phyloP scores from a whole-genome alignment of 768 basidiomycete genomes.

The Lactifluus volemus region DNA sequence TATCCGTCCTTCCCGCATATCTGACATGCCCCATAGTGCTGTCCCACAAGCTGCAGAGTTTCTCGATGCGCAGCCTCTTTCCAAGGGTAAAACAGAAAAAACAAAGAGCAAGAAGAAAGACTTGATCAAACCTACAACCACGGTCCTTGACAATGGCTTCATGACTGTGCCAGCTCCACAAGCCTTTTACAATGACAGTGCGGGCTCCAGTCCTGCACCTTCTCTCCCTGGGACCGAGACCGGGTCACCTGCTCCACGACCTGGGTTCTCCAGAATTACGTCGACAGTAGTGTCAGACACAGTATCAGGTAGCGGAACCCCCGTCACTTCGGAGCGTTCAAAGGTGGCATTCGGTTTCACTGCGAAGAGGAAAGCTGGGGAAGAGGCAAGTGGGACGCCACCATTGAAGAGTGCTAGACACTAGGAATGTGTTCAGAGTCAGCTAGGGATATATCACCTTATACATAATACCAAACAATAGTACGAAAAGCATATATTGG shows the following conservation, averaged over 20 bases:
- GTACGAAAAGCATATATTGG: neutral
- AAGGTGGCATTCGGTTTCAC: conserved; percentile 75
- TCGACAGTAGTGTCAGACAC: conserved; percentile 43
- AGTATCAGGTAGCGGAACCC: conserved; percentile 38
- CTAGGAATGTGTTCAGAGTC: neutral
- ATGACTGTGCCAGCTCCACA: conserved; percentile 61
- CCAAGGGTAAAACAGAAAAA: conserved; percentile 80
- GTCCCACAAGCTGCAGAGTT: conserved; percentile 82
- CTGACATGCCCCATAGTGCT: conserved; percentile 40
- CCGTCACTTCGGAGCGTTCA: conserved; percentile 54
- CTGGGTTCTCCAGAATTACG: conserved; percentile 72
- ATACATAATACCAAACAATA: conserved; percentile 6
- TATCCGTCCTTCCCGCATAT: neutral
- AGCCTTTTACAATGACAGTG: conserved; percentile 31
- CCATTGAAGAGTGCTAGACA: conserved; percentile 44
- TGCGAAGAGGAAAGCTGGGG: conserved; percentile 69
- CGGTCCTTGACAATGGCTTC: conserved; percentile 49
- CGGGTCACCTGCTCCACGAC: conserved; percentile 57
- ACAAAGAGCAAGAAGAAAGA: conserved; percentile 76
- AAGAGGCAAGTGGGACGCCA: conserved; percentile 59
- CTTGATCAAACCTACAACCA: conserved; percentile 40
- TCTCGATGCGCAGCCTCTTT: conserved; percentile 68
- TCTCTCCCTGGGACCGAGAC: conserved; percentile 29
- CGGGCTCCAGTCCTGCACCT: conserved; percentile 36
- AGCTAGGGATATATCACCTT: neutral